Base-by-base conservation (phyloP, 2,329 filamentous ascomycete species). In the Aspergillus aculeatinus region DNA sequence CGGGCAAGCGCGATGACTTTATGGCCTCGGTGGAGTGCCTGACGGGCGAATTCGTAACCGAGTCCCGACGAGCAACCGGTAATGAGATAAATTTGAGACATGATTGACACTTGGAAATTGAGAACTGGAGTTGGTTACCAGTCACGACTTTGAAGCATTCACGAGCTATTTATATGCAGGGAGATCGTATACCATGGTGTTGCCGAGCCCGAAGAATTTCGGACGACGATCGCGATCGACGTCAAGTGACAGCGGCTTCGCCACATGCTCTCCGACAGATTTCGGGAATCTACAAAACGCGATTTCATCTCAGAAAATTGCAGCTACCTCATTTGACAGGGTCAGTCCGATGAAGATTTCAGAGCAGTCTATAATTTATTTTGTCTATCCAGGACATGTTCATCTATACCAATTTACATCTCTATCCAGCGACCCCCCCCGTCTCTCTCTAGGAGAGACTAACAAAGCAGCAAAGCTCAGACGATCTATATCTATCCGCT, bases 1-100 rank as follows among this genome's bases (percentile, higher is more conserved):
- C 75, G 73, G 21, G 71, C 71, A 1, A 74, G 74, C 12, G 75
- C 74, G 23, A 77, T 72, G 14, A 76, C 73, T 50, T 67, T 70
- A 60, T 76, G 70, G 5, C 74, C 74, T 10, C 68, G 70, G 4
- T 59, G 54, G 9, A 76, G 64, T 9, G 62, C 67, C 49, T 67
- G 62, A 14, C 65, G 58, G 29, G 66, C 68, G 23, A 76, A 63
- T 55, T 72, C 69, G 19, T 55, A 48, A 27, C 74, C 74, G 31
- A 77, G 69, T 12, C 75, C 74, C 31, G 69, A 72, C 7, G 73
- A 75, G 55, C 68, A 72, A 35, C 74, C 73, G 14, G 73, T 75
- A 48, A 76, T 70, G 48, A 76, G 68, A 73, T 74, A 77, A 54
- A 76, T 69, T 21, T 60, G 63, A 23, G 60, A 25, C 60, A 63